Conservation (phyloP, 441 rosid species). For the Flueggea neowawraea region DNA sequence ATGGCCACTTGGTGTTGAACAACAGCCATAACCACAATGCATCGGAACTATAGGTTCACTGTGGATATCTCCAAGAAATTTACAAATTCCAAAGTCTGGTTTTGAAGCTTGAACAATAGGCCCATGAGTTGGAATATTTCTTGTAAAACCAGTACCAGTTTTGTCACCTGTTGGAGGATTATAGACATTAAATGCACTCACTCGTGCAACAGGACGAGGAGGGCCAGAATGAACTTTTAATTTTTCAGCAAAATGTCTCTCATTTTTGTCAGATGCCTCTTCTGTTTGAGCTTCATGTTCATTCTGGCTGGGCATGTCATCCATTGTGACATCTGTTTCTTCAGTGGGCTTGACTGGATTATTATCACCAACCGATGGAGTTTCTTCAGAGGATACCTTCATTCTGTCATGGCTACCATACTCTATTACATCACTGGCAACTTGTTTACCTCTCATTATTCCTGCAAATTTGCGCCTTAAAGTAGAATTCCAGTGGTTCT, state of each 20-base stretch:
- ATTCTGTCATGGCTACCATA: conserved; percentile 40
- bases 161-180: no score
- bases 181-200: no score
- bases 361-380: conserved; percentile 41
- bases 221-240: no score
- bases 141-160: no score
- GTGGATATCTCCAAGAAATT: no score
- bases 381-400: conserved; percentile 47
- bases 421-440: conserved; percentile 21
- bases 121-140: no score
- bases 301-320: conserved; percentile 24
- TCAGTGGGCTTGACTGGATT: conserved; percentile 30
- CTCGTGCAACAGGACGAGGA: no score
- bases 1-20: no score
- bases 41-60: no score
- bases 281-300: conserved; percentile 24
- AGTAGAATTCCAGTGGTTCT: conserved; percentile 99
- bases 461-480: conserved; percentile 61
- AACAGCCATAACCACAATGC: no score
- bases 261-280: conserved; percentile 13
- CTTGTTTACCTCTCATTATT: conserved; percentile 30
- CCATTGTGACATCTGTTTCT: conserved; percentile 32
- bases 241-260: conserved; percentile 11
- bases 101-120: no score
- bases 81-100: no score